Base-by-base conservation (phyloP, 2,329 filamentous ascomycete species). In the Fusarium cyanostomum region DNA sequence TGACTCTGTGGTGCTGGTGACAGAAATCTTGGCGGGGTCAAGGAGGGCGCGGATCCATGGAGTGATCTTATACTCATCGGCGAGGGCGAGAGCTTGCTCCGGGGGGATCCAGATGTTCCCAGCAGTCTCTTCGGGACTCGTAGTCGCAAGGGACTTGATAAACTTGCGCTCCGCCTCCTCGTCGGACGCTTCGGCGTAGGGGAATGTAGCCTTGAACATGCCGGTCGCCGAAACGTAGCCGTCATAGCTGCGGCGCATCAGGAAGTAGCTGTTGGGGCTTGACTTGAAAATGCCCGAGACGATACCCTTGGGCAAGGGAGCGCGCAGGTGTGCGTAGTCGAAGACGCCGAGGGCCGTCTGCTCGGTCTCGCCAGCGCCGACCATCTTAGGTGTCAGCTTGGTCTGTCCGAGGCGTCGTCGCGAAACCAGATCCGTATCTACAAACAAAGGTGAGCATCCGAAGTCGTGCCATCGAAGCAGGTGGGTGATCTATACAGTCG, bases 101-200 rank as follows among this genome's bases (percentile, higher is more conserved):
- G 94, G 93, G 42, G 92, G 88, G 46, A 98, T 94, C 95, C 95
- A 99, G 49, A 99, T 88, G 76, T 97, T 99, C 41, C 95, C 95
- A 24, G 95, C 95, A 27, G 95, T 93, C 82, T 98, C 95, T 74
- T 98, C 94, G 54, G 84, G 84, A 70, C 93, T 96, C 9, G 94
- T 96, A 27, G 90, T 90, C 30, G 86, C 79, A 26, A 95, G 88
- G 7, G 85, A 86, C 81, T 97, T 97, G 78, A 99, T 89, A 78
- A 92, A 94, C 71, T 85, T 87, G 74, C 92, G 89, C 80, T 96
- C 92, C 2, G 80, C 79, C 69, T 92, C 87, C 73, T 95, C 92
- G 67, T 95, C 91, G 27, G 83, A 79, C 16, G 84, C 80, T 61
- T 89, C 86, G 38, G 92, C 89, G 77, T 90, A 93, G 8, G 92